Conservation (phyloP, 106 monocot species). For the Acanthochlamys bracteata region DNA sequence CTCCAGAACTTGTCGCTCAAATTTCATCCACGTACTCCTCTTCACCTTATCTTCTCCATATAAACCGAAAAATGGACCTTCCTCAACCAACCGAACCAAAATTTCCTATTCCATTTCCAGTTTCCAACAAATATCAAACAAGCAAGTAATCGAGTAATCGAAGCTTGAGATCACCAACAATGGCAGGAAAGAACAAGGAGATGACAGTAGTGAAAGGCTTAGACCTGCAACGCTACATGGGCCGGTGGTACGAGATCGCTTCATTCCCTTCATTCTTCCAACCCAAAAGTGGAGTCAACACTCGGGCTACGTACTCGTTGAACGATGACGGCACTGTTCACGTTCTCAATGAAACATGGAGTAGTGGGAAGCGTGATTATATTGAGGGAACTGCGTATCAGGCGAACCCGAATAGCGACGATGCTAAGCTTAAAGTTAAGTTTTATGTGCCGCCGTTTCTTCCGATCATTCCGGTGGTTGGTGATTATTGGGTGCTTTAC, state of each 20-base stretch:
- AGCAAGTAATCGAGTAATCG: too few relatives aligned
- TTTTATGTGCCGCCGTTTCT: constrained; percentile 94
- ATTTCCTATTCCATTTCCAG: background rate
- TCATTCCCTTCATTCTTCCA: constrained; percentile 78
- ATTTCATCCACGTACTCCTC: background rate
- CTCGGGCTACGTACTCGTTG: constrained; percentile 83
- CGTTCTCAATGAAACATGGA: constrained; percentile 95
- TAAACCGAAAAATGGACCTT: too few relatives aligned
- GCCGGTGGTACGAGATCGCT: constrained; percentile 99
- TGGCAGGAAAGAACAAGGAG: constrained; percentile 21
- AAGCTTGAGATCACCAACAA: background rate
- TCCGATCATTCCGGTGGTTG: constrained; percentile 67
- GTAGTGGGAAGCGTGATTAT: constrained; percentile 47
- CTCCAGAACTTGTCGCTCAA: background rate
- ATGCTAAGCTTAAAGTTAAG: constrained; percentile 93
- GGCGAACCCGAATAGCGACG: constrained; percentile 60
- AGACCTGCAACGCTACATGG: constrained; percentile 74
- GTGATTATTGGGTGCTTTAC: constrained; percentile 85
- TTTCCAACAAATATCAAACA: too few relatives aligned
- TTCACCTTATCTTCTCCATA: constrained; percentile 4
- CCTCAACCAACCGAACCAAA: too few relatives aligned
- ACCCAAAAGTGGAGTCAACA: constrained; percentile 57
- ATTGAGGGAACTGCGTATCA: constrained; percentile 77
- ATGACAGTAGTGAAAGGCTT: constrained; percentile 63
- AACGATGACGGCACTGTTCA: constrained; percentile 48